These are phyloP conservation scores for Debaryomycetaceae sp. DNA, from an alignment of 1,139 yeast species.

Conservation along the genomic window DNA sequence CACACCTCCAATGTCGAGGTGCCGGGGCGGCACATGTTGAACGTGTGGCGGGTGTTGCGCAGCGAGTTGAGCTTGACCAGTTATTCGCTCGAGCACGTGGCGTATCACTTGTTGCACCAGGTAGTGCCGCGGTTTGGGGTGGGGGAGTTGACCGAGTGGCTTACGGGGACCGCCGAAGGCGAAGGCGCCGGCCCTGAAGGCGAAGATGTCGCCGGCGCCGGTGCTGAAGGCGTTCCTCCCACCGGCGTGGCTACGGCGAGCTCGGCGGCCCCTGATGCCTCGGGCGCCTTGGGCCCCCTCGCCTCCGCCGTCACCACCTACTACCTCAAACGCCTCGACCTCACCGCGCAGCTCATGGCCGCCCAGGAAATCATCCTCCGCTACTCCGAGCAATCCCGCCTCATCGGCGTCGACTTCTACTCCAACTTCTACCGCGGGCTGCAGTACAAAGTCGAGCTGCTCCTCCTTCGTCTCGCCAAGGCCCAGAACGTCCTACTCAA, in stretches of 20 bases:
- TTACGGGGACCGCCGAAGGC: conserved; percentile 25
- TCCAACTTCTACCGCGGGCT: conserved; percentile 90
- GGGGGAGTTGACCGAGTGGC: conserved; percentile 51
- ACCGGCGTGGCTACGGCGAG: too few species aligned
- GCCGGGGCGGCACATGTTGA: conserved; percentile 77
- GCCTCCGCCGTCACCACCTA: conserved; percentile 31
- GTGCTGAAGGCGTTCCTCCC: too few species aligned
- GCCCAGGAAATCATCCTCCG: conserved; percentile 64
- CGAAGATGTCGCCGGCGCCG: too few species aligned
- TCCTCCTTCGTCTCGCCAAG: conserved; percentile 69
- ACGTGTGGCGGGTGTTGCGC: conserved; percentile 76
- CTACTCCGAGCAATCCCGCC: conserved; percentile 78
- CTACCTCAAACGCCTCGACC: conserved; percentile 44
- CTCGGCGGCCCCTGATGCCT: too few species aligned
- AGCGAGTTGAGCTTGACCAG: conserved; percentile 58
- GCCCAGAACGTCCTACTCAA: conserved; percentile 66
- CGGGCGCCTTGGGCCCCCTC: conserved; percentile 27
- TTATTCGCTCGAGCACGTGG: conserved; percentile 75
- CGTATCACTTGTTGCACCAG: conserved; percentile 61
- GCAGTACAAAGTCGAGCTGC: conserved; percentile 87
- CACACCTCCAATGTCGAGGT: conserved; percentile 68
- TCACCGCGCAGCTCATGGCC: conserved; percentile 43
- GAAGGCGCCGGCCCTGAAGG: too few species aligned
- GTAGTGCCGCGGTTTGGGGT: conserved; percentile 61
- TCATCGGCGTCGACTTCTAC: conserved; percentile 85